Evolutionary conservation across 139 green algal genomes (phyloP), one percentile per base, ranked within the genome.

Genomic region (Spirogloea muscicola): DNA sequence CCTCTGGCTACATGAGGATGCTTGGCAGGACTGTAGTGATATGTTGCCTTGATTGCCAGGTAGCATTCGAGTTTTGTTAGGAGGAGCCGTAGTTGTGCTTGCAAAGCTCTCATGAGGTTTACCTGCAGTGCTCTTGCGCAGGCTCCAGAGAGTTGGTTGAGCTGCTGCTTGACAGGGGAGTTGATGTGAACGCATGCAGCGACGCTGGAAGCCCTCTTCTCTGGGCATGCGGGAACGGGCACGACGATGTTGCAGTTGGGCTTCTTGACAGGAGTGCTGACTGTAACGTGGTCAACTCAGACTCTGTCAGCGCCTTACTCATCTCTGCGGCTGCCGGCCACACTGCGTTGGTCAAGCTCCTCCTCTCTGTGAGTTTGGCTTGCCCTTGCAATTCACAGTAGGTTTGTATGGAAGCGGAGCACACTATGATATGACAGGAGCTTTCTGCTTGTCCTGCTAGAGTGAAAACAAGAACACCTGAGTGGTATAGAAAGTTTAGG

Each of bases 201-300:
- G 70, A 79, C 39, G 70, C 70, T 18, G 70, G 70, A 39, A 59
- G 60, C 31, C 70, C 70, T 27, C 70, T 79, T 43, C 40, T 79
- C 29, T 79, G 70, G 70, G 70, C 70, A 36, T 72, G 60, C 27
- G 70, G 61, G 0, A 33, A 73, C 46, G 70, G 70, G 21, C 38
- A 62, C 21, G n/a, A 31, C n/a, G 70, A 43, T 37, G 59, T 46
- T 6, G 59, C 34, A 18, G 42, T 29, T 25, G 63, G n/a, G 39
- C 70, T 79, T 21, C 44, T 79, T 18, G 34, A 10, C 16, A 36
- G 33, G 41, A 60, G 70, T 10, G 70, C 70, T 27, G 43, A 72
- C 16, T 43, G 43, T 18, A 49, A 75, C 25, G 16, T 60, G 0
- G 39, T 60, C 41, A 79, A 44, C 62, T 41, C 40, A 31, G 60